A percentile compares a stretch with the other conserved stretches of the same genome.
Conservation (phyloP, 495 filamentous ascomycete species). For the Trichoderma orchidacearum region DNA sequence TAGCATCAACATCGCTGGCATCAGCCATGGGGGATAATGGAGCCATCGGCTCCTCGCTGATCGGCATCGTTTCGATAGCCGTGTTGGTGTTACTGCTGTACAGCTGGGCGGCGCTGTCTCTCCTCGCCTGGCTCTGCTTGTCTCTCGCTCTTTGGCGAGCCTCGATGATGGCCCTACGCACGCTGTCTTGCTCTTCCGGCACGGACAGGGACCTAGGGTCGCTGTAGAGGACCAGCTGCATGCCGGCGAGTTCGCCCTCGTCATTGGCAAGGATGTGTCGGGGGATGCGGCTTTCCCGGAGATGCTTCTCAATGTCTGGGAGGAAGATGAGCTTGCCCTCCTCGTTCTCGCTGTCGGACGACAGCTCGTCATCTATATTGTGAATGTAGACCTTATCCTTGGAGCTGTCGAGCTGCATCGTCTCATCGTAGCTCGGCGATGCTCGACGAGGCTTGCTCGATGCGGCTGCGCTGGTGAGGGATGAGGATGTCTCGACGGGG, state of each 20-base stretch:
- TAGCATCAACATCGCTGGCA: not conserved
- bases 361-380: constrained; percentile 77
- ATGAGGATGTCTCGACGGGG: constrained; percentile 24
- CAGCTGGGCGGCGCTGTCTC: not conserved
- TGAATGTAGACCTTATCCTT: constrained; percentile 80
- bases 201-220: constrained; percentile 65
- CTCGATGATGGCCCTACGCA: constrained; percentile 78
- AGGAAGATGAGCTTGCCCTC: constrained; percentile 55
- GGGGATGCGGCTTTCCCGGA: constrained; percentile 53
- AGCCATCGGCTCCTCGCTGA: not conserved
- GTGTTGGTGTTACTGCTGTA: not conserved
- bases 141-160: constrained; percentile 54
- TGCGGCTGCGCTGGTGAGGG: not conserved
- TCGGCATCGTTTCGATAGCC: not conserved
- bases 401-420: constrained; percentile 82
- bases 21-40: not conserved
- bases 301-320: constrained; percentile 68
- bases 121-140: constrained; percentile 12
- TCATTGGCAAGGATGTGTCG: constrained; percentile 41
- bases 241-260: constrained; percentile 31
- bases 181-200: constrained; percentile 63
- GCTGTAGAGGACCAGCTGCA: constrained; percentile 69
- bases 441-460: not conserved
- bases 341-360: constrained; percentile 35
- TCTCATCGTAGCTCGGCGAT: constrained; percentile 29